Conservation (phyloP, 495 filamentous ascomycete genomes). For the Durotheca rogersii region DNA sequence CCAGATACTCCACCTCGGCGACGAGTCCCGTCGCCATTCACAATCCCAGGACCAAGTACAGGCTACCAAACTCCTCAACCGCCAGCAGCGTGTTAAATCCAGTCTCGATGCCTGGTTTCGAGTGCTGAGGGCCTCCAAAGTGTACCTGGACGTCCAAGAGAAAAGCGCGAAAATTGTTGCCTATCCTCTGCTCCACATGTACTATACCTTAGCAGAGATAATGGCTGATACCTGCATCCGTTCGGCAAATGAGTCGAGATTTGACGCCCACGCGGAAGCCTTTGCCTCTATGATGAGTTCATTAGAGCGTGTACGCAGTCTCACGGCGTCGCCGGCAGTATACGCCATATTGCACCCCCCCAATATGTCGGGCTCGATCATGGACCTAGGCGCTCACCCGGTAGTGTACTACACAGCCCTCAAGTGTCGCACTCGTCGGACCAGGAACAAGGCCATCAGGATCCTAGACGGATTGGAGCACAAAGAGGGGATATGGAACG, state of each 20-base stretch:
- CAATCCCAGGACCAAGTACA: not conserved
- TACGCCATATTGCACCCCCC: slow-evolving; percentile 4
- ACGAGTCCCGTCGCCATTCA: slow-evolving; percentile 20
- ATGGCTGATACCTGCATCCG: slow-evolving; percentile 46
- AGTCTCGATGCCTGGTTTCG: slow-evolving; percentile 31
- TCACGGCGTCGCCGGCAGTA: not conserved
- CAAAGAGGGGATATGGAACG: slow-evolving; percentile 56
- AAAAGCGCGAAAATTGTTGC: slow-evolving; percentile 6
- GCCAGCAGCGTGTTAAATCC: slow-evolving; percentile 15
- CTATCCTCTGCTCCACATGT: slow-evolving; percentile 40
- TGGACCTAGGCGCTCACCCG: slow-evolving; percentile 53
- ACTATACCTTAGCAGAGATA: slow-evolving; percentile 51
- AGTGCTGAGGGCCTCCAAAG: slow-evolving; percentile 17
- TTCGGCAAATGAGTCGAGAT: slow-evolving; percentile 39
- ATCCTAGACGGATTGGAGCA: slow-evolving; percentile 43
- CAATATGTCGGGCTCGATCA: slow-evolving; percentile 37
- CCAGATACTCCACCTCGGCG: slow-evolving; percentile 30
- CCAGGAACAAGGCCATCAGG: slow-evolving; percentile 47
- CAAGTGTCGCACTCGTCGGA: slow-evolving; percentile 55
- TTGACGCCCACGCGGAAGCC: slow-evolving; percentile 41
- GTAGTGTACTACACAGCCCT: slow-evolving; percentile 55
- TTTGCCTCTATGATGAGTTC: slow-evolving; percentile 43
- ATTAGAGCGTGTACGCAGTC: slow-evolving; percentile 34
- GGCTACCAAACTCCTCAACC: not conserved
- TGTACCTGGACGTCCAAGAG: not conserved